These are phyloP conservation scores for California macrophylla DNA, from an alignment of 441 rosid genomes.

Conservation along the genomic window DNA sequence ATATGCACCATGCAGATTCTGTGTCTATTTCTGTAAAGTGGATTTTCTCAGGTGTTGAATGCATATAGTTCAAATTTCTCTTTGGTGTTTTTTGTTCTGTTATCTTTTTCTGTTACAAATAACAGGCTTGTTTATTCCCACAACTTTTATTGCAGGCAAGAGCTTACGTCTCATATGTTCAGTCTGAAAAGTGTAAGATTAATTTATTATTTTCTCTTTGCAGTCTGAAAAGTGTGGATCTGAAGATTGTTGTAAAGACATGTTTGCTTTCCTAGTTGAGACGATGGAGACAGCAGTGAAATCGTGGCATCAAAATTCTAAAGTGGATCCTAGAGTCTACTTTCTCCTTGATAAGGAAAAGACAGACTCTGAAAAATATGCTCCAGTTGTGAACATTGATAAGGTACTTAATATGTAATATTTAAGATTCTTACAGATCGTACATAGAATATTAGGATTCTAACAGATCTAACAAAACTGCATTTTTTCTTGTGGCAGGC, in stretches of 20 bases:
- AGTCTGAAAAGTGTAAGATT: slow-evolving; percentile 8
- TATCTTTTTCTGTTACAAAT: not conserved
- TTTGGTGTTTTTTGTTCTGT: not conserved
- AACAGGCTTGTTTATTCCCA: not conserved
- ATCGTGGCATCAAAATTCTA: slow-evolving; percentile 75
- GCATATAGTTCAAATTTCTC: not conserved
- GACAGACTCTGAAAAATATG: slow-evolving; percentile 66
- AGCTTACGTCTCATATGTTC: not conserved
- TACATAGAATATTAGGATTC: not conserved
- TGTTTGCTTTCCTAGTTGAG: slow-evolving; percentile 56
- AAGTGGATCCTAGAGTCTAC: slow-evolving; percentile 67
- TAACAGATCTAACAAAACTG: not conserved
- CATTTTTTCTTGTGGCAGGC: slow-evolving; percentile 42
- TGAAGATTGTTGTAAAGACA: slow-evolving; percentile 45
- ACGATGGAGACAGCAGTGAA: slow-evolving; percentile 76
- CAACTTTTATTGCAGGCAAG: not conserved
- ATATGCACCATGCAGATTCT: not conserved
- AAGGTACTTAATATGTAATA: slow-evolving; percentile 39
- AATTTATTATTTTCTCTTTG: slow-evolving; percentile 22
- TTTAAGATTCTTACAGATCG: not conserved
- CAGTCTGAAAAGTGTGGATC: slow-evolving; percentile 58
- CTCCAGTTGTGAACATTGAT: slow-evolving; percentile 76
- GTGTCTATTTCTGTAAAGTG: not conserved
- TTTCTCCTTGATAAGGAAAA: slow-evolving; percentile 70
- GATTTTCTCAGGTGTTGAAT: not conserved